phyloP scores from a whole-genome alignment of 441 rosid genomes.

The Adansonia grandidieri region DNA sequence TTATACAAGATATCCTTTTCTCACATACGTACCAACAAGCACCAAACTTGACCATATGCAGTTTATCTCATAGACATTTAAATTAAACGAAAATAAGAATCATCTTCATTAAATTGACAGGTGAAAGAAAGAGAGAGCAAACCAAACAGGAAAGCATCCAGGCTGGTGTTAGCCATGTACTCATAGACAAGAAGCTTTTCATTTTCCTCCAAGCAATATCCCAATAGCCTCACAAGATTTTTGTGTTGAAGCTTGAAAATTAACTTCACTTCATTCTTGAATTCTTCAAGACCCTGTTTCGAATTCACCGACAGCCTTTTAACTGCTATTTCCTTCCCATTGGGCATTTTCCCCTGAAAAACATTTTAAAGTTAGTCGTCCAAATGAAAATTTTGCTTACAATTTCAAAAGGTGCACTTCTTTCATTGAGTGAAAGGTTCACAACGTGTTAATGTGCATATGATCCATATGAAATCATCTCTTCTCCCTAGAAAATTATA shows the following conservation, averaged over 20 bases:
- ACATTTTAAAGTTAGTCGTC: neutral
- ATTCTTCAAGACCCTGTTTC: constrained; percentile 59
- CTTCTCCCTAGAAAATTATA: neutral
- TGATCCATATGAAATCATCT: neutral
- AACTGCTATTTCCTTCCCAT: constrained; percentile 52
- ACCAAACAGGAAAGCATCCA: constrained; percentile 54
- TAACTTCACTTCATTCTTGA: constrained; percentile 55
- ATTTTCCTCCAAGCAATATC: constrained; percentile 51
- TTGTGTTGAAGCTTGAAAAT: constrained; percentile 60
- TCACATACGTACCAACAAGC: neutral
- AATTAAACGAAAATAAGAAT: neutral
- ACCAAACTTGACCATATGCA: constrained; percentile 1
- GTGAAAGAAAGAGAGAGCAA: constrained; percentile 6
- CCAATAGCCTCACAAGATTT: constrained; percentile 58
- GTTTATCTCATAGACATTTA: neutral
- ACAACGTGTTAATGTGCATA: constrained; percentile 5
- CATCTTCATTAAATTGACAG: neutral
- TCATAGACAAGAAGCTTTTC: constrained; percentile 65
- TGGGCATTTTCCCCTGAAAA: constrained; percentile 47
- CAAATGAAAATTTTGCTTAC: neutral
- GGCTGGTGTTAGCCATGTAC: constrained; percentile 52
- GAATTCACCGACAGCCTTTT: constrained; percentile 59
- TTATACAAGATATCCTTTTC: neutral
- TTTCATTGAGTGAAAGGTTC: neutral
- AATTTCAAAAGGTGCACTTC: neutral